Percentiles rank a stretch among this genome's conserved stretches.
Evolutionary conservation across 176 grass and related monocot species (phyloP).

Genomic region (Juncus inflexus): DNA sequence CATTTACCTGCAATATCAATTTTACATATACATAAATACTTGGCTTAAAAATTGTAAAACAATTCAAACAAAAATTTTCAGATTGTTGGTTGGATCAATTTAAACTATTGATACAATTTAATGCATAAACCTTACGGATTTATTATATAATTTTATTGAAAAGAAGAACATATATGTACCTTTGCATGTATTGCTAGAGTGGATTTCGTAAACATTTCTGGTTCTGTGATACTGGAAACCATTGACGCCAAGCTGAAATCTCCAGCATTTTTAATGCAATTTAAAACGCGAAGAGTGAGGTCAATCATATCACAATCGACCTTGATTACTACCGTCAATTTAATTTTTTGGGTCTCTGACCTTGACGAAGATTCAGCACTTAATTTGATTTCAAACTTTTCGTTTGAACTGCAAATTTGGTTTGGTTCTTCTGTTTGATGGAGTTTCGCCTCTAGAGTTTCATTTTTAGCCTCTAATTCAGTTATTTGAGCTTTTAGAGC

Average conservation of each 20-base stretch:
- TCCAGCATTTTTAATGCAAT: slow-evolving; percentile 9
- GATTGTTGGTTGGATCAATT: no score
- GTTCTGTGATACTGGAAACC: not conserved
- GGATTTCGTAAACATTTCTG: no score
- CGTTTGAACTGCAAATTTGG: not conserved
- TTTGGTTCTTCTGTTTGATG: not conserved
- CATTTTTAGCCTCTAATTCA: slow-evolving; percentile 44
- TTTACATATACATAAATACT: no score
- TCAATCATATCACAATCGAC: slow-evolving; percentile 2
- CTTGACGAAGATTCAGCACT: not conserved
- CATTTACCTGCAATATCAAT: not conserved
- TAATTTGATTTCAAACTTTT: slow-evolving; percentile 17
- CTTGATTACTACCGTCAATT: slow-evolving; percentile 9
- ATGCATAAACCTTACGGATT: no score
- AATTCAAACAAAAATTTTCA: no score
- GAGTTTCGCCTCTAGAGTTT: slow-evolving; percentile 41
- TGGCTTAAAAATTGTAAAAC: no score
- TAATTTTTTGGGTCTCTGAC: slow-evolving; percentile 3
- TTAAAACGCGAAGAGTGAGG: slow-evolving; percentile 2
- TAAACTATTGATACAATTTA: no score
- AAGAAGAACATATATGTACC: no score
- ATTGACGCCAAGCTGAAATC: slow-evolving; percentile 8
- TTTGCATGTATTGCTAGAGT: no score
- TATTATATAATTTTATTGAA: no score
- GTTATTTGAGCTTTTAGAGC: slow-evolving; percentile 41